These are phyloP conservation scores for Puya raimondii DNA, from an alignment of 176 grass and related monocot genomes.

Conservation along the genomic window DNA sequence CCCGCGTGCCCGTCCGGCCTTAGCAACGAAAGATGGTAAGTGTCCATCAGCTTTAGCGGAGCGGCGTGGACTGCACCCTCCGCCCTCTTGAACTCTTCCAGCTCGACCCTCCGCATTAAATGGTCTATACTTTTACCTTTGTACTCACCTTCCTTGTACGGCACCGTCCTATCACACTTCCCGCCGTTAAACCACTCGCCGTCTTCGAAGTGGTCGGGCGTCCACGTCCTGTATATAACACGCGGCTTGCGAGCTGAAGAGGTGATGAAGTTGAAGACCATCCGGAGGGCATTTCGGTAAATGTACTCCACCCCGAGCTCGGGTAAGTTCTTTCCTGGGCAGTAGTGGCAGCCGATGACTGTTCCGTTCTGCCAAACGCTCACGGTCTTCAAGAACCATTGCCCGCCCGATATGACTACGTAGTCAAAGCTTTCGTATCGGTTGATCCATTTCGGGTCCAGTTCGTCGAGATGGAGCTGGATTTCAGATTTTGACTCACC, in stretches of 20 bases:
- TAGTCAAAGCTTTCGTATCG: conserved; percentile 64
- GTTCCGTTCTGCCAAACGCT: conserved; percentile 57
- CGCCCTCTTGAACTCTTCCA: conserved; percentile 45
- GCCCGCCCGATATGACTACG: conserved; percentile 64
- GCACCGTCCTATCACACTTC: conserved; percentile 35
- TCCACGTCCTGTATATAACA: conserved; percentile 77
- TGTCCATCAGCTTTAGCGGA: conserved; percentile 59
- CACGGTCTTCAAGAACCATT: conserved; percentile 80
- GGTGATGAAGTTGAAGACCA: conserved; percentile 45
- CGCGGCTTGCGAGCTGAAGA: conserved; percentile 40
- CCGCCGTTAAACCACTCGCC: conserved; percentile 77
- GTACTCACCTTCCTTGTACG: conserved; percentile 61
- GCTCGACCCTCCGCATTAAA: conserved; percentile 57
- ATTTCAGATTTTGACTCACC: conserved; percentile 54
- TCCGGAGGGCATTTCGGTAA: conserved; percentile 49
- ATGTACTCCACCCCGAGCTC: conserved; percentile 62
- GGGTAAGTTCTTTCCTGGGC: conserved; percentile 38
- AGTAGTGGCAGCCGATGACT: conserved; percentile 69
- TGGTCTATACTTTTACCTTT: conserved; percentile 36
- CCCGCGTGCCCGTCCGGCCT: conserved; percentile 79
- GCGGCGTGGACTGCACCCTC: conserved; percentile 4
- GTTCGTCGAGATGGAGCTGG: conserved; percentile 61
- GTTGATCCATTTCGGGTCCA: conserved; percentile 52
- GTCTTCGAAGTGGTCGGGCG: conserved; percentile 79
- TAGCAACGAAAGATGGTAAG: conserved; percentile 41